phyloP scores from a whole-genome alignment of 1,284 basidiomycete genomes.

The Phlebopus sp. region DNA sequence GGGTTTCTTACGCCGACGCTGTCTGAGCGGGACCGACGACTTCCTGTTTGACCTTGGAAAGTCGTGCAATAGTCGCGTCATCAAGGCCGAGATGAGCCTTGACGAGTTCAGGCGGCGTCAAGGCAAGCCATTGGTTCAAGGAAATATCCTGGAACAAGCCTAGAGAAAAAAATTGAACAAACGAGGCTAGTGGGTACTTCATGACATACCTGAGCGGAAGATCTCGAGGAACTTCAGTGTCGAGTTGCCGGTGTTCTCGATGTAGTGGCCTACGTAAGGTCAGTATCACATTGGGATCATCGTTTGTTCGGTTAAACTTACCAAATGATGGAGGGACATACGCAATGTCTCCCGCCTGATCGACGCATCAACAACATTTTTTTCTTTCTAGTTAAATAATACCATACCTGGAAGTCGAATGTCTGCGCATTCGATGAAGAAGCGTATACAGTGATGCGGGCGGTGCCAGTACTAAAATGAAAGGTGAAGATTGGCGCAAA shows the following conservation, averaged over 20 bases:
- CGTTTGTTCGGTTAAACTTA: conserved; percentile 15
- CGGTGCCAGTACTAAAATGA: conserved; percentile 41
- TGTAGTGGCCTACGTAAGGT: conserved; percentile 51
- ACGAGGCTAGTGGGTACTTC: background rate
- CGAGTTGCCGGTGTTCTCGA: conserved; percentile 67
- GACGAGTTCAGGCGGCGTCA: conserved; percentile 52
- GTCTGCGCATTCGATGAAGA: conserved; percentile 39
- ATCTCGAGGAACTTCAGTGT: conserved; percentile 61
- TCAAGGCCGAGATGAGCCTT: conserved; percentile 52
- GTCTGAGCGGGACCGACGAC: conserved; percentile 27
- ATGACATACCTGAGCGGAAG: conserved; percentile 47
- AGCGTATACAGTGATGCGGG: conserved; percentile 43
- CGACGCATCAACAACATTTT: background rate
- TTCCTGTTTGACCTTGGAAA: conserved; percentile 34
- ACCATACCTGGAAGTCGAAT: conserved; percentile 40
- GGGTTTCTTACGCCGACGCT: background rate
- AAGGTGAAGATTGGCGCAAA: conserved; percentile 5
- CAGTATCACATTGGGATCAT: background rate
- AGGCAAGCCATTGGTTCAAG: conserved; percentile 52
- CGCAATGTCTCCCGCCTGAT: conserved; percentile 56
- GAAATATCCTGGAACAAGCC: conserved; percentile 42
- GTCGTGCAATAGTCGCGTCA: conserved; percentile 40
- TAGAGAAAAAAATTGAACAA: conserved; percentile 18
- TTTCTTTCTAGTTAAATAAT: background rate
- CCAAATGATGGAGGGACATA: conserved; percentile 53